Evolutionary conservation across 2,329 filamentous ascomycete genomes (phyloP).

Genomic region (Fusarium tuaranense): DNA sequence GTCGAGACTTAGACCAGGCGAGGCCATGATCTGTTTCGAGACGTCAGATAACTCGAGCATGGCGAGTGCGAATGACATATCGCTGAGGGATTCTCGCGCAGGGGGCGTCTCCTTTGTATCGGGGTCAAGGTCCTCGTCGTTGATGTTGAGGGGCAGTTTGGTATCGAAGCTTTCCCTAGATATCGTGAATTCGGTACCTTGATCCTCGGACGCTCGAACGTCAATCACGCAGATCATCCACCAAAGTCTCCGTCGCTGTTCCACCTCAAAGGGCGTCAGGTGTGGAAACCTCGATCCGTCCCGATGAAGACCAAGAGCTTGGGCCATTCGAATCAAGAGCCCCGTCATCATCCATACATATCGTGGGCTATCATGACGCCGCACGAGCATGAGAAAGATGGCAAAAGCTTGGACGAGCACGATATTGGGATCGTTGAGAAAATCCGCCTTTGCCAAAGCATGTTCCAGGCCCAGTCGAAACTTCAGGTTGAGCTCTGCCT

Average conservation of each 20-base stretch:
- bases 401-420: constrained; percentile 71
- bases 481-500: constrained; percentile 56
- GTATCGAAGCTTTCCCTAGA: constrained; percentile 63
- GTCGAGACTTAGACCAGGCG: constrained; percentile 48
- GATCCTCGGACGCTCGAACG: constrained; percentile 69
- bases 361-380: constrained; percentile 62
- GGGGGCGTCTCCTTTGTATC: constrained; percentile 61
- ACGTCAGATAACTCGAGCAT: constrained; percentile 52
- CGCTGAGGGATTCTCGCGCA: constrained; percentile 64
- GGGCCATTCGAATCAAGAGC: constrained; percentile 67
- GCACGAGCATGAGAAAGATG: constrained; percentile 67
- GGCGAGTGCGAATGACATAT: constrained; percentile 59
- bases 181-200: constrained; percentile 64
- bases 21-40: constrained; percentile 53
- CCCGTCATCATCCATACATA: constrained; percentile 75
- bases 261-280: constrained; percentile 69
- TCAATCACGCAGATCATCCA: constrained; percentile 72
- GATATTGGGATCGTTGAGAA: constrained; percentile 69
- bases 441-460: constrained; percentile 70
- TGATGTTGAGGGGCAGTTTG: constrained; percentile 66
- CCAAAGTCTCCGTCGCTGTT: constrained; percentile 73
- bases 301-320: constrained; percentile 67
- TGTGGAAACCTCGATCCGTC: constrained; percentile 65
- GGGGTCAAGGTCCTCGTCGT: constrained; percentile 63
- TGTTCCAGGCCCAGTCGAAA: constrained; percentile 69